Base-by-base conservation (phyloP, 352 stramenopile genomes). In the Pythium brassicae region DNA sequence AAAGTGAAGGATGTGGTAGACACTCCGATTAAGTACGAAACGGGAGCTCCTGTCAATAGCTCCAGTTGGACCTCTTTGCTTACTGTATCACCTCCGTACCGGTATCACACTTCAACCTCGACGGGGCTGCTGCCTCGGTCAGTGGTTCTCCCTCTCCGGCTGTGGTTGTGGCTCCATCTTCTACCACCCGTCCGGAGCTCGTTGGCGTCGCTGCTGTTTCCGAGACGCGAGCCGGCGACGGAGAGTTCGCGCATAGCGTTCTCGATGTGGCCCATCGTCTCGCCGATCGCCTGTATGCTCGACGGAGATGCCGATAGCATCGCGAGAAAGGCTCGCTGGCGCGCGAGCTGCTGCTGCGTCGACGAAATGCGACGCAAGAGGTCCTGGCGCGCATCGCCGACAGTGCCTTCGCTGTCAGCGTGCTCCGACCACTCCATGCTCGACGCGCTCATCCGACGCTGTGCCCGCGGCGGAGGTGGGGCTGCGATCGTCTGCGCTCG, bases 261-360 rank as follows among this genome's bases (percentile, higher is more conserved):
- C 63, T 82, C 72, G 47, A 83, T 80, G 40, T 70, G 64, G 26
- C 68, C 67, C 17, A 84, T 65, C 0, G 62, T 71, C 34, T 79
- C 50, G 51, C 78, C 76, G 29, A 84, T 83, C n/a, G 63, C 69
- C 27, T 59, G 69, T 60, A 84, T 75, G n/a, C 71, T 74, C n/a
- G 60, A 68, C 23, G 76, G 78, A 49, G 81, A 74, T 27, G 82
- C 64, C 15, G 61, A 69, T 20, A 86, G 47, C 20, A 72, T 78
- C 27, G 57, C 56, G 20, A 86, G 50, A 14, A 84, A 52, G 20
- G 59, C 72, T 42, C 65, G 76, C 32, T 88, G 78, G 53, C 77
- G 58, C 20, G 68, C 72, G 12, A 93, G 68, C 34, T 89, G 59
- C 43, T 87, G 68, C 63, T 88, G 83, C 19, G 83, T 91, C 23